phyloP scores from a whole-genome alignment of 2,329 filamentous ascomycete species.

The Botrytis porri region DNA sequence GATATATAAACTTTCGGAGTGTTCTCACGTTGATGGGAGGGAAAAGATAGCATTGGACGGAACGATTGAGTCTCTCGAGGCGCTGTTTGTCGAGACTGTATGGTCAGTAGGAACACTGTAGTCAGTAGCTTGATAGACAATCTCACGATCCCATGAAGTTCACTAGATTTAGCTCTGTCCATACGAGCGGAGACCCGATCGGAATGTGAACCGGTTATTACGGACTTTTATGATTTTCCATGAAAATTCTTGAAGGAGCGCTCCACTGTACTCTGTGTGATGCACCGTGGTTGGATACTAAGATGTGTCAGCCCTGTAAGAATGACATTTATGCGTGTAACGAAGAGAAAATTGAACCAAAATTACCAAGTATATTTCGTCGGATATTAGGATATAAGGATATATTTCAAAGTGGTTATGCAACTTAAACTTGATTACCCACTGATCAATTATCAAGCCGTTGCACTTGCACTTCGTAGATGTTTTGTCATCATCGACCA shows the following conservation, averaged over 20 bases:
- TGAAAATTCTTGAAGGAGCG: background rate
- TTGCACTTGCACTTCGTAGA: background rate
- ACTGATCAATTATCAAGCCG: background rate
- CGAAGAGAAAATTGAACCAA: background rate
- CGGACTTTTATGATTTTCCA: constrained; percentile 10
- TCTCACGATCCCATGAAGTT: background rate
- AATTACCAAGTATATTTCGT: background rate
- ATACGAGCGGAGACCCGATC: background rate
- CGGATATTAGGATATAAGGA: background rate
- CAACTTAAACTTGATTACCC: background rate
- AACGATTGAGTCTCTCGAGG: background rate
- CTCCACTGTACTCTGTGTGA: background rate
- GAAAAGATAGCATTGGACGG: background rate
- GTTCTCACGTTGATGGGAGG: background rate
- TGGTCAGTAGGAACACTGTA: background rate
- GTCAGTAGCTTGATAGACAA: background rate
- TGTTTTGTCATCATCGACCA: constrained; percentile 1
- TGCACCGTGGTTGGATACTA: background rate
- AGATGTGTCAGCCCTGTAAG: constrained; percentile 9
- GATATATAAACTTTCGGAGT: background rate
- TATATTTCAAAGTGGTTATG: background rate
- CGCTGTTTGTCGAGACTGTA: background rate
- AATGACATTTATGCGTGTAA: background rate
- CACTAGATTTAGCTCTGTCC: background rate
- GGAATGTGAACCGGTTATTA: background rate